Base-by-base conservation (phyloP, 208 protist genomes). In the Trichomonas tenax region DNA sequence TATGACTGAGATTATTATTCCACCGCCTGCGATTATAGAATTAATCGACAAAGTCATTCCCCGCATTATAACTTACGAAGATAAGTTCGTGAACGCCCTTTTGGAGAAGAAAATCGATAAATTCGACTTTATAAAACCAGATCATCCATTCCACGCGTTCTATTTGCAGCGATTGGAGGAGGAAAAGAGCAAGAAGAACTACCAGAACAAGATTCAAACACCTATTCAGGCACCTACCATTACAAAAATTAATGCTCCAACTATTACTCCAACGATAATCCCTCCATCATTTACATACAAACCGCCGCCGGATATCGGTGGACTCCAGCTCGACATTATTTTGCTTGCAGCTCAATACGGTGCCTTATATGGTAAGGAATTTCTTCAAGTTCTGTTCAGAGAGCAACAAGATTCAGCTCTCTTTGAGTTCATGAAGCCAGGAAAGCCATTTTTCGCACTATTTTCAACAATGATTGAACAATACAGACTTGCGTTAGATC, bases 1-100 rank as follows among this genome's bases (percentile, higher is more conserved):
- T n/a, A 90, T 90, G 82, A 90, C n/a, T 48, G 82, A 90, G 2
- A 23, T 90, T 44, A 90, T 90, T 48, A 90, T 90, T 31, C 82
- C 82, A 34, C 82, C 82, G 0, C 34, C 34, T 10, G 48, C 11
- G 41, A 14, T 90, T 48, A 90, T 90, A 10, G 8, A 90, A 21
- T 4, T 48, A n/a, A 90, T 90, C 8, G 41, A 90, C 41, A 48
- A 26, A 21, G 41, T 36, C 31, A 48, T 90, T 48, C 23, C 81
- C 10, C 8, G 8, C 10, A 41, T 86, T 86, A 41, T 41, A 44
- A 36, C 36, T 44, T 17, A 41, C 6, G 81, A 36, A 6, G 34
- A 41, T 34, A 86, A 36, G 10, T 34, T 86, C 36, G 34, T 44
- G 14, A 26, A 41, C 6, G 9, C 14, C 4, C 10, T 86, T 44